These are phyloP conservation scores for Aspergillus leporis DNA, from an alignment of 495 filamentous ascomycete genomes.

Conservation along the genomic window DNA sequence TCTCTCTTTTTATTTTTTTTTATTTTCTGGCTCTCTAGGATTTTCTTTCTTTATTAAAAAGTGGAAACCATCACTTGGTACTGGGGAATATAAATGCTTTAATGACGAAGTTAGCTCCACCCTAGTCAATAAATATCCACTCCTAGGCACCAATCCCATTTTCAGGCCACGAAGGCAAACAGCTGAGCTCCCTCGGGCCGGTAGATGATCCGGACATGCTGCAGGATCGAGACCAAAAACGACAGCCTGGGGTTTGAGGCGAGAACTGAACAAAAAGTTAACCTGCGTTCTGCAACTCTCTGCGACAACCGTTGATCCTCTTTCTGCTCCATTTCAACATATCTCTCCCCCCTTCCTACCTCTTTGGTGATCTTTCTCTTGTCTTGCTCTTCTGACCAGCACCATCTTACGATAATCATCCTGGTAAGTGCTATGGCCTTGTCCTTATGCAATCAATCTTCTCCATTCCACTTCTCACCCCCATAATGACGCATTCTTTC, in stretches of 20 bases:
- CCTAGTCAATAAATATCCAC: background rate
- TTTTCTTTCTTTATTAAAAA: background rate
- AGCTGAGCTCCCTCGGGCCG: conserved; percentile 19
- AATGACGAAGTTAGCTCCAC: background rate
- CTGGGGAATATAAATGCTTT: background rate
- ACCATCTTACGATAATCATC: background rate
- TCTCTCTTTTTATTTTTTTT: conserved; percentile 5
- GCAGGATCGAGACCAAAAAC: conserved; percentile 29
- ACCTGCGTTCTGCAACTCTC: background rate
- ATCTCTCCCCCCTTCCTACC: background rate
- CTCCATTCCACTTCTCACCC: conserved; percentile 13
- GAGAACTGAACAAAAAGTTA: conserved; percentile 10
- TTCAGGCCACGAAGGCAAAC: background rate
- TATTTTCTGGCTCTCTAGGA: too few relatives aligned
- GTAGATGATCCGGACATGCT: conserved; percentile 22
- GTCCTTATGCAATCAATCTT: conserved; percentile 1
- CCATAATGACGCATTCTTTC: conserved; percentile 46
- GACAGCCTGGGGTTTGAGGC: conserved; percentile 16
- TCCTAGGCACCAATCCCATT: conserved; percentile 4
- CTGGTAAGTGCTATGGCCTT: conserved; percentile 18
- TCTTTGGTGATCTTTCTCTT: background rate
- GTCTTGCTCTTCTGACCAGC: background rate
- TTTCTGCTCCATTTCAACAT: conserved; percentile 4
- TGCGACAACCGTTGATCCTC: background rate
- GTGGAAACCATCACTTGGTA: background rate